These are phyloP conservation scores for Dipodascus albidus DNA, from an alignment of 805 yeast species.

Conservation along the genomic window DNA sequence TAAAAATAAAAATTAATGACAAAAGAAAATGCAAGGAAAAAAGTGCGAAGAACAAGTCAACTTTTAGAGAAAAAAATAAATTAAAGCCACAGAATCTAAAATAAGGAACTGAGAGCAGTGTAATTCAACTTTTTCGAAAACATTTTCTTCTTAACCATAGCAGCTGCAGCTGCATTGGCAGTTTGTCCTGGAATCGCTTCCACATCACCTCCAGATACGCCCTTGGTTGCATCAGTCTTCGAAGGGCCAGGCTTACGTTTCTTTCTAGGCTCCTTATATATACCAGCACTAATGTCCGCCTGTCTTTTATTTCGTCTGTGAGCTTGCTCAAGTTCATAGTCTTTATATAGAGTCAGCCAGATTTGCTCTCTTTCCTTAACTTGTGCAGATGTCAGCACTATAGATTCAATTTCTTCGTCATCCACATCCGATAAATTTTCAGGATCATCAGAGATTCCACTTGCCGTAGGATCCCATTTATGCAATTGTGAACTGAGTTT, in stretches of 20 bases:
- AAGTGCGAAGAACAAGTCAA: no score
- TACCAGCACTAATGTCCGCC: slow-evolving; percentile 79
- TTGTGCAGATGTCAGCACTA: slow-evolving; percentile 59
- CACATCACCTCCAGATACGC: slow-evolving; percentile 11
- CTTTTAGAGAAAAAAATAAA: no score
- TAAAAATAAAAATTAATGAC: no score
- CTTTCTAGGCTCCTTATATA: slow-evolving; percentile 38
- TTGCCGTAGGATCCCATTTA: slow-evolving; percentile 19
- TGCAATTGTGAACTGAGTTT: not conserved
- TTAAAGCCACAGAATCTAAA: slow-evolving; percentile 8
- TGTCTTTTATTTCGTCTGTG: slow-evolving; percentile 70
- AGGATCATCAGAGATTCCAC: slow-evolving; percentile 45
- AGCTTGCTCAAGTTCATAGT: slow-evolving; percentile 75
- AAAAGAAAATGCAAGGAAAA: not conserved
- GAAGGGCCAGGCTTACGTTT: slow-evolving; percentile 15
- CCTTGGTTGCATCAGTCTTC: slow-evolving; percentile 22
- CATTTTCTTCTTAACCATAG: slow-evolving; percentile 63
- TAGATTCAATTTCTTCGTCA: slow-evolving; percentile 62
- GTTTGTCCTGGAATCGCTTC: slow-evolving; percentile 26
- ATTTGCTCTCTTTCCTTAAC: slow-evolving; percentile 62
- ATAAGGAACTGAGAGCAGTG: slow-evolving; percentile 48
- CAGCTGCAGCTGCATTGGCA: slow-evolving; percentile 54
- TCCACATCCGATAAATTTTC: slow-evolving; percentile 64
- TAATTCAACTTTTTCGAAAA: slow-evolving; percentile 88
- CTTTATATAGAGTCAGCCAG: slow-evolving; percentile 87